A percentile compares a stretch with the other conserved stretches of the same genome.
Conservation (phyloP, 2,329 filamentous ascomycete genomes). For the Xylaria sp. region DNA sequence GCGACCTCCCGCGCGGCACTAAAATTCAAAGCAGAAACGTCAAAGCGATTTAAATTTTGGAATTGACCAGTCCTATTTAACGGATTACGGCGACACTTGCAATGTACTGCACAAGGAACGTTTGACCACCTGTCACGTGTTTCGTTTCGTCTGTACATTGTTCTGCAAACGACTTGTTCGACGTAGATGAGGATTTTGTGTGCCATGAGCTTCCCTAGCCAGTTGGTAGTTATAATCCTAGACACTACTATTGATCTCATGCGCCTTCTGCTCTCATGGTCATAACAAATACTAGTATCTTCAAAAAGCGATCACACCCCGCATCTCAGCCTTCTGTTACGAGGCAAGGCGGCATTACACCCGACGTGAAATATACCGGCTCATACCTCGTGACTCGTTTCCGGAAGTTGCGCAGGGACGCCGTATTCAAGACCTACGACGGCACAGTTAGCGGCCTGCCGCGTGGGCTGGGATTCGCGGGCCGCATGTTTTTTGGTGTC, state of each 20-base stretch:
- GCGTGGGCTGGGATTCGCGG: background rate
- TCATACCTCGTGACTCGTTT: background rate
- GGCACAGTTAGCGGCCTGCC: background rate
- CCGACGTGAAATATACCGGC: background rate
- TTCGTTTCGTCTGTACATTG: background rate
- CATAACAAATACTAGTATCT: no score
- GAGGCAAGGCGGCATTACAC: background rate
- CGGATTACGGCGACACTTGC: background rate
- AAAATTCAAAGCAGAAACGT: background rate
- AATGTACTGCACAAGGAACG: background rate
- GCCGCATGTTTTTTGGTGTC: background rate
- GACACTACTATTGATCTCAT: background rate
- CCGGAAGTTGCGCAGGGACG: background rate
- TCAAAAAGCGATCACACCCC: no score
- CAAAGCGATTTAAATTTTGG: slow-evolving; percentile 5
- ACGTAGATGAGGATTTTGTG: background rate
- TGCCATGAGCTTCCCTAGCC: background rate
- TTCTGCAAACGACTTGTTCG: background rate
- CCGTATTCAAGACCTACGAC: background rate
- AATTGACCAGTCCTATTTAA: background rate
- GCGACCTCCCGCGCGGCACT: background rate
- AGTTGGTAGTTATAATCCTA: no score
- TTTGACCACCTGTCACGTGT: background rate
- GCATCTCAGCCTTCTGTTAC: background rate
- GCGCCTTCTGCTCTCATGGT: no score